Evolutionary conservation across 2,329 filamentous ascomycete genomes (phyloP), one percentile per base, ranked within the genome.

Genomic region (Xylariales sp.): DNA sequence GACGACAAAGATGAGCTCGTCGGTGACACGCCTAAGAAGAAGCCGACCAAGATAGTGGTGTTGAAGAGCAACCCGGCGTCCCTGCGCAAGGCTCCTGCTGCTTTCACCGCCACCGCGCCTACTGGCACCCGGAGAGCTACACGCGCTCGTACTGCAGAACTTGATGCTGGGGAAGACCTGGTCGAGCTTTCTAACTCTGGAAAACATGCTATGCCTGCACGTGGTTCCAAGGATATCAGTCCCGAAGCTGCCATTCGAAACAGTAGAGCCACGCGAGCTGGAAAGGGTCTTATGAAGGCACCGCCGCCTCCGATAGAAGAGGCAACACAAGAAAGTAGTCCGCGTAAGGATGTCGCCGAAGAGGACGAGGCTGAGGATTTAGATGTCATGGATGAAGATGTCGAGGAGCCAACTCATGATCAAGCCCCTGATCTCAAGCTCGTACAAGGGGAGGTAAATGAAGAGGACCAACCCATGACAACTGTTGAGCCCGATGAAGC

Each of bases 161-260:
- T 66, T 0, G 71, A 74, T 21, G n/a, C n/a, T n/a, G n/a, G n/a
- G n/a, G 74, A 79, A 31, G 65, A 71, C 4, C 68, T 80, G 5
- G 57, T 80, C 4, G 76, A 82, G 51, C 63, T 83, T 11, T 75
- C 78, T 5, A 75, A 69, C 50, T 82, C 79, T 6, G 80, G 79
- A n/a, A 71, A 68, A 43, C 78, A 83, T 48, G 71, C 69, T 15
- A 66, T 68, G 29, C 56, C 66, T 2, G 62, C 70, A 21, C 66
- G 73, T 28, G 64, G 64, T 14, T 76, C 75, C 20, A 66, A 65
- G 41, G 81, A 76, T 49, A 69, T 65, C 50, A 80, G 75, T 46
- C 78, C 79, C 0, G 78, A 83, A 47, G 55, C 70, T 3, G 55
- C 66, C 14, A 54, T 61, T 11, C 67, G 69, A 20, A 58, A 49